A percentile compares a stretch with the other conserved stretches of the same genome.
Evolutionary conservation across 1,139 yeast species (phyloP).

Genomic region (Wickerhamomyces sp.): DNA sequence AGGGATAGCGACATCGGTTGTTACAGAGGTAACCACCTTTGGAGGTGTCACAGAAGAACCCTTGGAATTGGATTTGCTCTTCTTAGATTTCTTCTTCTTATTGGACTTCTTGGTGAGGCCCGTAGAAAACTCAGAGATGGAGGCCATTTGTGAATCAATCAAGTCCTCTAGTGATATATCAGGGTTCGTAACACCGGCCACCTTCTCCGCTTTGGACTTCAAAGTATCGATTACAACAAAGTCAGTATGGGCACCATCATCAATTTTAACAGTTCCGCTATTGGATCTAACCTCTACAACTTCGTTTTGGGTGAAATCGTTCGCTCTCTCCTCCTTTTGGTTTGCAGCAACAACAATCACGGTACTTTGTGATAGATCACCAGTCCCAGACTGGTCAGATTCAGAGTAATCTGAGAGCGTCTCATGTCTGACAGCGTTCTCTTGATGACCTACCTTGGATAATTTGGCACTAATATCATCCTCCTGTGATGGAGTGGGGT

Average conservation of each 20-base stretch:
- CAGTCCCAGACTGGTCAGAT: too few species aligned
- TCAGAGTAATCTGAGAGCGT: too few species aligned
- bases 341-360: not conserved
- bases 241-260: slow-evolving; percentile 13
- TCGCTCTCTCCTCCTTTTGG: not conserved
- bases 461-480: too few species aligned
- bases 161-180: slow-evolving; percentile 21
- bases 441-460: too few species aligned
- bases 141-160: slow-evolving; percentile 24
- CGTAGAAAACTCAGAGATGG: slow-evolving; percentile 18
- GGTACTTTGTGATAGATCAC: not conserved
- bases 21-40: too few species aligned
- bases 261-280: slow-evolving; percentile 6
- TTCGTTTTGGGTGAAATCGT: slow-evolving; percentile 5
- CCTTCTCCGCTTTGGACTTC: slow-evolving; percentile 4
- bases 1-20: too few species aligned
- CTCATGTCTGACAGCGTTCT: too few species aligned
- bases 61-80: not conserved
- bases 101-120: slow-evolving; percentile 15
- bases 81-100: slow-evolving; percentile 9
- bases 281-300: slow-evolving; percentile 1
- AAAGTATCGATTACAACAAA: slow-evolving; percentile 19
- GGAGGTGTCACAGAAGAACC: too few species aligned
- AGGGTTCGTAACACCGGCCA: slow-evolving; percentile 1
- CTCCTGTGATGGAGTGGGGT: too few species aligned